These are phyloP conservation scores for Chlamydomonas eustigma DNA, from an alignment of 139 green algal species.

Conservation along the genomic window DNA sequence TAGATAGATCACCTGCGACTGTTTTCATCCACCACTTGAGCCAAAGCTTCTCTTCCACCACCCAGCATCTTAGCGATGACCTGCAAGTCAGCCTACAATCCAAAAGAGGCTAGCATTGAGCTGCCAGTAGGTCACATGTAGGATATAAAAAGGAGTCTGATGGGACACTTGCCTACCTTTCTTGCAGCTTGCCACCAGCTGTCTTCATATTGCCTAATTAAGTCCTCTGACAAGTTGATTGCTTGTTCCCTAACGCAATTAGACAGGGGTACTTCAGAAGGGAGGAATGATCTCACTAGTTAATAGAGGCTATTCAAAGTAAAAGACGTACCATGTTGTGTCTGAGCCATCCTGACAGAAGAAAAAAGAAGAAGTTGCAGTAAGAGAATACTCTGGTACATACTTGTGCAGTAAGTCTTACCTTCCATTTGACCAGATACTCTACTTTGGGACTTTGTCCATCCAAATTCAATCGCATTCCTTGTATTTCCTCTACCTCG, in stretches of 20 bases:
- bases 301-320: not conserved
- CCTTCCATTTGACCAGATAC: conserved; percentile 25
- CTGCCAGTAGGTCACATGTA: not conserved
- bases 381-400: too few species aligned
- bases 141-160: not conserved
- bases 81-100: conserved; percentile 59
- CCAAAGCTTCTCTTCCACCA: conserved; percentile 51
- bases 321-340: conserved; percentile 4
- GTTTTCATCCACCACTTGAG: conserved; percentile 66
- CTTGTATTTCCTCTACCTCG: conserved; percentile 14
- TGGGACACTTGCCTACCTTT: conserved; percentile 43
- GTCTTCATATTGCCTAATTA: conserved; percentile 80
- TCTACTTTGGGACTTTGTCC: not conserved
- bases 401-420: not conserved
- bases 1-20: too few species aligned
- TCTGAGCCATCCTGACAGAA: conserved; percentile 5
- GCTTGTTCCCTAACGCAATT: conserved; percentile 49
- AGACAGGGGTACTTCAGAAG: not conserved
- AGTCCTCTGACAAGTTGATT: conserved; percentile 74
- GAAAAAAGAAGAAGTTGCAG: not conserved
- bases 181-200: conserved; percentile 73
- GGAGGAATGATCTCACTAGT: too few species aligned
- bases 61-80: conserved; percentile 57
- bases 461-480: not conserved
- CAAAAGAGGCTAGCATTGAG: not conserved